Percentiles rank a stretch among this genome's conserved stretches.
phyloP scores from a whole-genome alignment of 129 eudicot genomes.

The Arctium minus region DNA sequence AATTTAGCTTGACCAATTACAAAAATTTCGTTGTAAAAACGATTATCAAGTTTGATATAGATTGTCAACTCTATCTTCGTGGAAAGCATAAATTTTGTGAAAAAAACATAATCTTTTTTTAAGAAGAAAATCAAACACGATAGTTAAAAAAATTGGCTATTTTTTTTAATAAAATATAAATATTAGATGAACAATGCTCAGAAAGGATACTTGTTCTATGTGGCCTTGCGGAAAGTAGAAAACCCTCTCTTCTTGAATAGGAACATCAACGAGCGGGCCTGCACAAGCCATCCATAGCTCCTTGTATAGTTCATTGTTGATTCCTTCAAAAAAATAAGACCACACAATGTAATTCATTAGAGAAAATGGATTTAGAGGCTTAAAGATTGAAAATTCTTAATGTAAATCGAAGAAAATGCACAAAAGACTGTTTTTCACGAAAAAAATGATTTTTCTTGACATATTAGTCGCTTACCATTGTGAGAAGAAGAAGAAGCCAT shows the following conservation, averaged over 20 bases:
- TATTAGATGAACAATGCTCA: not conserved
- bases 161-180: no score
- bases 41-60: not conserved
- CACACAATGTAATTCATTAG: not conserved
- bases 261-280: conserved; percentile 70
- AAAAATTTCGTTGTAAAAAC: no score
- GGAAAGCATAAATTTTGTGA: not conserved
- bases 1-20: no score
- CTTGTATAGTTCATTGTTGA: conserved; percentile 40
- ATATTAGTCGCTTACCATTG: not conserved
- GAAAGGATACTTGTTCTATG: conserved; percentile 51
- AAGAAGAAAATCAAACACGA: no score
- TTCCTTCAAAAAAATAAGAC: conserved; percentile 7
- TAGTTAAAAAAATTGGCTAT: no score
- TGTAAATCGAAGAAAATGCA: not conserved
- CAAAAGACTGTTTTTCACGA: not conserved
- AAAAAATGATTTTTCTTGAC: not conserved
- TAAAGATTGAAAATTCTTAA: not conserved
- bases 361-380: not conserved
- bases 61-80: not conserved
- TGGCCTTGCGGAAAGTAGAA: conserved; percentile 78
- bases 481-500: not conserved
- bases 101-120: no score
- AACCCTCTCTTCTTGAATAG: conserved; percentile 45
- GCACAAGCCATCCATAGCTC: conserved; percentile 85